These are phyloP conservation scores for Vigna unguiculata DNA, from an alignment of 306 rosid genomes.

Conservation along the genomic window DNA sequence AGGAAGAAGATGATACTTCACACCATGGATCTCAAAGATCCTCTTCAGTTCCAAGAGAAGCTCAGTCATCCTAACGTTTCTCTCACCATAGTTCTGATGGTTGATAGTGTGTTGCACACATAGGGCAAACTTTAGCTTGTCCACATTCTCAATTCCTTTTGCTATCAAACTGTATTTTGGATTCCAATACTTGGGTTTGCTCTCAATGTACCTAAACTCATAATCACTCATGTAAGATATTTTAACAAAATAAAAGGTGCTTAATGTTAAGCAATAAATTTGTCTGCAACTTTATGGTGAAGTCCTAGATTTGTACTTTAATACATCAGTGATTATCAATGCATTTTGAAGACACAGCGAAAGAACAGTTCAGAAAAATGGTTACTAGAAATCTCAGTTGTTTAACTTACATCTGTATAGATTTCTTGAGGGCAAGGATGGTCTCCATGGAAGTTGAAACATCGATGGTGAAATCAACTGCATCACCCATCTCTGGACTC, in stretches of 20 bases:
- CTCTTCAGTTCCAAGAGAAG: conserved; percentile 57
- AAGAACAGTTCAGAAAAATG: no score
- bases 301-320: no score
- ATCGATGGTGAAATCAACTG: conserved; percentile 55
- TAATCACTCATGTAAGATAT: conserved; percentile 19
- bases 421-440: conserved; percentile 58
- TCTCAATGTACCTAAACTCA: conserved; percentile 59
- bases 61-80: conserved; percentile 56
- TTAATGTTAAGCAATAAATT: no score
- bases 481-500: conserved; percentile 62
- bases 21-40: conserved; percentile 58
- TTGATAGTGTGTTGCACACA: conserved; percentile 63
- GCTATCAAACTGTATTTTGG: conserved; percentile 60
- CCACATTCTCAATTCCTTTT: conserved; percentile 57
- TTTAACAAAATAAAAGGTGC: neutral
- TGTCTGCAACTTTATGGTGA: no score
- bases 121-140: conserved; percentile 53
- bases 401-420: conserved; percentile 63
- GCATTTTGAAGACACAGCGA: no score
- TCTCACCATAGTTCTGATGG: conserved; percentile 62
- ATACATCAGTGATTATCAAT: no score
- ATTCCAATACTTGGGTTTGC: conserved; percentile 67
- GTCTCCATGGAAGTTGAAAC: conserved; percentile 56
- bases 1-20: conserved; percentile 58
- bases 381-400: no score